Conservation (phyloP, 73 alveolate species). For the Tetrahymena borealis region DNA sequence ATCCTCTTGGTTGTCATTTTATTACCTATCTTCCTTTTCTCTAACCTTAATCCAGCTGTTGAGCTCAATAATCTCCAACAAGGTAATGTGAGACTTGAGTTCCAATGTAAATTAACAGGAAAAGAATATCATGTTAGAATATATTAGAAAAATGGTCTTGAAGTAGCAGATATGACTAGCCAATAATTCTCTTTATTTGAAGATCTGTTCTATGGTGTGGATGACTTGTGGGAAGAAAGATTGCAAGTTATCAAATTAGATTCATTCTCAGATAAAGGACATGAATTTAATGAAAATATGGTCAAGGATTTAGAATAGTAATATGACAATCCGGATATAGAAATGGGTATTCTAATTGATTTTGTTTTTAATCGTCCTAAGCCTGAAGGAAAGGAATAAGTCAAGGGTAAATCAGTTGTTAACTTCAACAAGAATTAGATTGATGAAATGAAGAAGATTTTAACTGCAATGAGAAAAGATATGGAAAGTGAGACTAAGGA, state of each 20-base stretch:
- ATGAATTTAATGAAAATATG: slow-evolving; percentile 28
- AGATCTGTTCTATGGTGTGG: slow-evolving; percentile 18
- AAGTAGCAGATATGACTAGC: slow-evolving; percentile 17
- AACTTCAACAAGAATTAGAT: not conserved
- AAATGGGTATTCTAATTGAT: not conserved
- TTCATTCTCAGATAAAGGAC: slow-evolving; percentile 20
- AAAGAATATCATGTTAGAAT: slow-evolving; percentile 18
- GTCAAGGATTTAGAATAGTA: not conserved
- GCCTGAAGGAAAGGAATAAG: not conserved
- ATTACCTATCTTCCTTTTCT: slow-evolving; percentile 82
- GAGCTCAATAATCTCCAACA: slow-evolving; percentile 72
- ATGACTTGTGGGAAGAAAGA: slow-evolving; percentile 32
- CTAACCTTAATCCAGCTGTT: slow-evolving; percentile 84
- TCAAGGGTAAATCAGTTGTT: not conserved
- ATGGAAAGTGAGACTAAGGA: not conserved
- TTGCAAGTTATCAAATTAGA: slow-evolving; percentile 12
- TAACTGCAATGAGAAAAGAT: not conserved
- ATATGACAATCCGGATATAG: not conserved
- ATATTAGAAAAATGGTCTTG: slow-evolving; percentile 24
- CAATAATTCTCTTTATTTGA: slow-evolving; percentile 3
- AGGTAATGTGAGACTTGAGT: slow-evolving; percentile 21
- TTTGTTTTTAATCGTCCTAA: not conserved
- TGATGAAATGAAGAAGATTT: not conserved
- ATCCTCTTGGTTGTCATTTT: slow-evolving; percentile 59
- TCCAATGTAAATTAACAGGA: slow-evolving; percentile 5